Evolutionary conservation across 345 rosid species (phyloP).

Genomic region (Hibiscus mutabilis): DNA sequence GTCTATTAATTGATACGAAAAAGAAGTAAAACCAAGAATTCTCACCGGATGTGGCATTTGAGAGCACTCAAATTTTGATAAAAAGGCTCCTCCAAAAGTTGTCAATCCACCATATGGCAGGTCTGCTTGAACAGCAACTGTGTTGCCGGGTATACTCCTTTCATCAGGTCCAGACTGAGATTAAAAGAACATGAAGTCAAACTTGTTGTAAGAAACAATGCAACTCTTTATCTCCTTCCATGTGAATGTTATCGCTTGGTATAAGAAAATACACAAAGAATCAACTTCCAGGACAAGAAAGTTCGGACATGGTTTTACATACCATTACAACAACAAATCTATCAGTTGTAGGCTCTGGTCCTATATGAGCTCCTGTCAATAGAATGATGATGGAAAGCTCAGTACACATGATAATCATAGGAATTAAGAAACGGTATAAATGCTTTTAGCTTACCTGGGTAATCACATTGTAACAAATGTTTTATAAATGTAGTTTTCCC

Average conservation of each 20-base stretch:
- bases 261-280: not conserved
- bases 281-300: not conserved
- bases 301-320: slow-evolving; percentile 8
- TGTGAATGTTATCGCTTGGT: not conserved
- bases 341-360: slow-evolving; percentile 99
- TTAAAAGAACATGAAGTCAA: not conserved
- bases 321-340: slow-evolving; percentile 98
- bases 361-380: slow-evolving; percentile 83
- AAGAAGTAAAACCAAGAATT: not conserved
- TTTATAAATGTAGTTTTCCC: slow-evolving; percentile 95
- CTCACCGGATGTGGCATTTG: slow-evolving; percentile 95
- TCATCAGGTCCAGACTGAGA: slow-evolving; percentile 78
- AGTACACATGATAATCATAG: not conserved
- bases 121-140: slow-evolving; percentile 87
- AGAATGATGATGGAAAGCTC: slow-evolving; percentile 7
- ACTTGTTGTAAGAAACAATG: not conserved
- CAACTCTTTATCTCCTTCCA: not conserved
- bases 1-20: not conserved
- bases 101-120: slow-evolving; percentile 79
- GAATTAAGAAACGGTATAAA: not conserved
- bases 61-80: slow-evolving; percentile 83
- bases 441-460: slow-evolving; percentile 51
- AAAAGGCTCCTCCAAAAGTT: slow-evolving; percentile 83
- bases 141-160: slow-evolving; percentile 76
- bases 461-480: slow-evolving; percentile 71